Evolutionary conservation across 2,329 filamentous ascomycete genomes (phyloP).

Genomic region (Aotearoamyces nothofagi): DNA sequence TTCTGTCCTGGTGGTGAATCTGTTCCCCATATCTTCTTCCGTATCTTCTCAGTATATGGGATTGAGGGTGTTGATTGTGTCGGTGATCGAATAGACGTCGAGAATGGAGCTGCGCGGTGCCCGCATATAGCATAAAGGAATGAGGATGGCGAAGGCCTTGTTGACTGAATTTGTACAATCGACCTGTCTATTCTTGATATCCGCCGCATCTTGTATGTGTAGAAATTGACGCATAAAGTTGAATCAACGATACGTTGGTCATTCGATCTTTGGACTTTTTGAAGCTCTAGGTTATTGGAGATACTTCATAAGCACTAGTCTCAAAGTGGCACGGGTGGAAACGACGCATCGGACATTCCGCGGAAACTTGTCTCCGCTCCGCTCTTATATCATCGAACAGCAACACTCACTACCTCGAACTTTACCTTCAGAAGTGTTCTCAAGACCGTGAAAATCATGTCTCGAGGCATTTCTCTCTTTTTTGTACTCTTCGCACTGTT

Average conservation of each 20-base stretch:
- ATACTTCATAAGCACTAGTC: too few species aligned
- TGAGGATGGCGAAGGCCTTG: slow-evolving; percentile 2
- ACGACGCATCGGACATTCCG: too few species aligned
- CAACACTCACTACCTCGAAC: too few species aligned
- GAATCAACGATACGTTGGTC: too few species aligned
- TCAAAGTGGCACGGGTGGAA: too few species aligned
- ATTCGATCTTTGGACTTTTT: too few species aligned
- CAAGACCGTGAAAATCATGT: too few species aligned
- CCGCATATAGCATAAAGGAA: slow-evolving; percentile 15
- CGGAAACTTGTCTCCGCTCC: too few species aligned
- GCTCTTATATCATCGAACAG: too few species aligned
- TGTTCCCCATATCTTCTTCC: slow-evolving; percentile 31
- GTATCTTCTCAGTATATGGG: slow-evolving; percentile 27
- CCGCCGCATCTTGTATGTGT: slow-evolving; percentile 16
- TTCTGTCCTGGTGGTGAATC: slow-evolving; percentile 30
- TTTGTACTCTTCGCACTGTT: slow-evolving; percentile 13
- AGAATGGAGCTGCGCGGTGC: slow-evolving; percentile 14
- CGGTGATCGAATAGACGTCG: slow-evolving; percentile 11
- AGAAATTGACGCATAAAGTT: too few species aligned
- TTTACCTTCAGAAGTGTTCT: too few species aligned
- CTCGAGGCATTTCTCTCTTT: slow-evolving; percentile 8
- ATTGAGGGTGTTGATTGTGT: slow-evolving; percentile 7
- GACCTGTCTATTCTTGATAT: slow-evolving; percentile 16
- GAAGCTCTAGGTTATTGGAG: too few species aligned
- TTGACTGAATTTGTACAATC: slow-evolving; percentile 12